Evolutionary conservation across 441 rosid genomes (phyloP).

Genomic region (Euphorbia corollata): DNA sequence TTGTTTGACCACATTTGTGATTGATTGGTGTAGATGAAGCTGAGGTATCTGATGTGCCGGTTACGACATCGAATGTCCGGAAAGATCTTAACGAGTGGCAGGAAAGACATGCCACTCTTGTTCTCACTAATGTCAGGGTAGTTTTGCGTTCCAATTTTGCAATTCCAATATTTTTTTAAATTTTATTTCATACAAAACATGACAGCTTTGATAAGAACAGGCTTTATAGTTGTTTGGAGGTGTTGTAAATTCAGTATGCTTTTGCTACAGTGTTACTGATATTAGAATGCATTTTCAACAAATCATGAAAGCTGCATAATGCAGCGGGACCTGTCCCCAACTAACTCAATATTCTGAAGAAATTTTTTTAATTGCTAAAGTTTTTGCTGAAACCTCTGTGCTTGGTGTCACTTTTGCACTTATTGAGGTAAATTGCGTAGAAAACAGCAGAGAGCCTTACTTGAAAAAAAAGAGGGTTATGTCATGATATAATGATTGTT

Average conservation of each 20-base stretch:
- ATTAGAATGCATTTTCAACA: neutral
- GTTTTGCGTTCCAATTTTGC: neutral
- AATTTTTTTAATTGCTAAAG: neutral
- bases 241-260: neutral
- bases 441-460: neutral
- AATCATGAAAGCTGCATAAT: neutral
- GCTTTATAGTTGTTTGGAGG: neutral
- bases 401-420: slow-evolving; percentile 1
- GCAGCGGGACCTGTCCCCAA: neutral
- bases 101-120: slow-evolving; percentile 69
- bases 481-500: neutral
- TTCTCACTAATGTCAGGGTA: slow-evolving; percentile 70
- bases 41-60: slow-evolving; percentile 32
- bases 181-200: neutral
- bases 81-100: slow-evolving; percentile 87
- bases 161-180: neutral
- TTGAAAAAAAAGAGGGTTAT: neutral
- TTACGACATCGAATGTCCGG: slow-evolving; percentile 38
- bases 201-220: neutral
- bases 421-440: neutral
- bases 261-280: neutral
- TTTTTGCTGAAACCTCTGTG: neutral
- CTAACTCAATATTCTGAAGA: neutral
- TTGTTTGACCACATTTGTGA: neutral
- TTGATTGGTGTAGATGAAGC: slow-evolving; percentile 33